Base-by-base conservation (phyloP, 1,139 yeast species). In the Geotrichum phurueaensis region DNA sequence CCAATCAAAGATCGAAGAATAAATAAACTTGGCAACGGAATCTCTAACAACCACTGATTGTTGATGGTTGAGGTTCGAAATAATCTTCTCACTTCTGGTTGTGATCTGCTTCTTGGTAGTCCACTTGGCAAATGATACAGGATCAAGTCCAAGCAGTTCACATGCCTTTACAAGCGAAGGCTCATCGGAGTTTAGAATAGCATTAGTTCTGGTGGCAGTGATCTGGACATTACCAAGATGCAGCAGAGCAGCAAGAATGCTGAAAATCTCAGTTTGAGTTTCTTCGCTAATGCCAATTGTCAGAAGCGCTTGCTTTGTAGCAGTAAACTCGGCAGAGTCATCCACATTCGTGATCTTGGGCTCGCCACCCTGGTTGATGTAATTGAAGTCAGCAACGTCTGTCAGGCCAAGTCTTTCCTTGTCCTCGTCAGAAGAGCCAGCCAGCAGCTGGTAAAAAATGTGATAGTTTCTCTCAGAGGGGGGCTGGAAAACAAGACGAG, bases 1-100 rank as follows among this genome's bases (percentile, higher is more conserved):
- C 99, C 99, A 94, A 72, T 94, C 98, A 71, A 94, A 94, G 66
- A 95, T 78, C 7, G 96, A 89, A 3, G 97, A 85, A 75, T 95
- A 94, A 56, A 95, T 87, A 75, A 86, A 94, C 74, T 94, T 95
- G 56, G 99, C 89, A 64, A 95, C 95, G 10, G 99, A 95, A 76
- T 94, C 99, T 70, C 96, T 85, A 7, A 97, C 96, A 50, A 92
- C 97, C 45, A 84, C 69, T 5, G 98, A 96, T 73, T 94, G 97
- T 68, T 85, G 84, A 70, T 85, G 88, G 70, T 83, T 89, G 71
- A 94, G 80, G 71, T 87, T 91, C 54, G 96, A 86, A 59, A 87
- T 84, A 69, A 94, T 92, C 72, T 91, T 91, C 76, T 94, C 98
- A 23, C 91, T 85, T 74, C 98, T 82, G n/a, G 98, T 92, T 23